phyloP scores from a whole-genome alignment of 306 rosid species.

The Cercis canadensis region DNA sequence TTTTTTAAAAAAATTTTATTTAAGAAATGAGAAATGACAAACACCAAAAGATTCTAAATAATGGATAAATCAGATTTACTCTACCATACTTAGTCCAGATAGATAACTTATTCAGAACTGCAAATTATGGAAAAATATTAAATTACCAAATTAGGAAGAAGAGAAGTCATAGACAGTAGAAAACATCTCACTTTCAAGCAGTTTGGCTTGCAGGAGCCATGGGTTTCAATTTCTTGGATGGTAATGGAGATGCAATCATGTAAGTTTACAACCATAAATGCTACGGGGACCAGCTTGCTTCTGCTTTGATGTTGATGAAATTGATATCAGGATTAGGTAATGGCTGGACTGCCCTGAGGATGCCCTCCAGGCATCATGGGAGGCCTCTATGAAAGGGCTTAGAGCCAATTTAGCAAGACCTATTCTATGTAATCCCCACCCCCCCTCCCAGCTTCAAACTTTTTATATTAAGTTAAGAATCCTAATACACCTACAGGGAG shows the following conservation, averaged over 20 bases:
- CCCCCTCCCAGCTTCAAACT: background rate
- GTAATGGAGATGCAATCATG: conserved; percentile 6
- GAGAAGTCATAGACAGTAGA: background rate
- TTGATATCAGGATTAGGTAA: no score
- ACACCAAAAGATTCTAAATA: conserved; percentile 14
- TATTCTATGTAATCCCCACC: conserved; percentile 3
- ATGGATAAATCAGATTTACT: conserved; percentile 17
- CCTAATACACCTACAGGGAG: conserved; percentile 41
- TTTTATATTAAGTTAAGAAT: conserved; percentile 6
- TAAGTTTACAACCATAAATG: background rate
- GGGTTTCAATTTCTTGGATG: background rate
- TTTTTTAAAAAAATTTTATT: no score
- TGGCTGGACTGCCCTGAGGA: no score
- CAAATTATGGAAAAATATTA: background rate
- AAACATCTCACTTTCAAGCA: background rate
- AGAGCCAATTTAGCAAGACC: conserved; percentile 8
- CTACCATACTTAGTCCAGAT: conserved; percentile 12
- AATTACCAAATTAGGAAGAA: conserved; percentile 4
- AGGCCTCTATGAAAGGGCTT: conserved; percentile 20
- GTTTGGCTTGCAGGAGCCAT: background rate
- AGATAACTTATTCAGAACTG: background rate
- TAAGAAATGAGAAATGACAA: conserved; percentile 12
- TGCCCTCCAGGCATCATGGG: no score
- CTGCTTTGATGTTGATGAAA: conserved; percentile 1
- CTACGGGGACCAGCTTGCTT: conserved; percentile 32